Conservation (phyloP, 768 basidiomycete genomes). For the Tulasnella sp. region DNA sequence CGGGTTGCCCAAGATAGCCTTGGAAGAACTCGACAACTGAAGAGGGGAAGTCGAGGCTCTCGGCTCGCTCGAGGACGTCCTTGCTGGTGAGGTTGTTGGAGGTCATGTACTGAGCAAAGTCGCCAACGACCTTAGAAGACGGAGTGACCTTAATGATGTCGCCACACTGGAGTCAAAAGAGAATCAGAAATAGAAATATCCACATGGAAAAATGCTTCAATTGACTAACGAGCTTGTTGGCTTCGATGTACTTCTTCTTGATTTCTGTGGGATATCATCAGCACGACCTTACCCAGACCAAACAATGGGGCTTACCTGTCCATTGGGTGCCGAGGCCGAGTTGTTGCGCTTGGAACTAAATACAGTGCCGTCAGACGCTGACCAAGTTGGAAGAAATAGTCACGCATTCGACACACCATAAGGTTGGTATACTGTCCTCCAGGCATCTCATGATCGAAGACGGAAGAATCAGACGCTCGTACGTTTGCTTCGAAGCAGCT, state of each 20-base stretch:
- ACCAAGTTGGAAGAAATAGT: not conserved
- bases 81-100: conserved; percentile 81
- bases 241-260: conserved; percentile 98
- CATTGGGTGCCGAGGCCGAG: conserved; percentile 95
- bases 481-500: conserved; percentile 97
- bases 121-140: conserved; percentile 96
- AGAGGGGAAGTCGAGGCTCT: conserved; percentile 92
- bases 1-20: conserved; percentile 94
- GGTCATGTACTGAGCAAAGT: conserved; percentile 99
- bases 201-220: not conserved
- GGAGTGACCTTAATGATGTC: conserved; percentile 99
- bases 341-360: conserved; percentile 94
- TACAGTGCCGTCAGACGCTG: not conserved
- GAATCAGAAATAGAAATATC: conserved; percentile 5
- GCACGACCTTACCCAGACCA: not conserved
- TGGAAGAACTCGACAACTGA: conserved; percentile 99
- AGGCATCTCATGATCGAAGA: conserved; percentile 99
- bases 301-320: conserved; percentile 44
- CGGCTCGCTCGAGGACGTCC: conserved; percentile 78
- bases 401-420: conserved; percentile 59
- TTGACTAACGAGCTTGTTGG: conserved; percentile 73
- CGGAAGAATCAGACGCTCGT: conserved; percentile 91
- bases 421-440: conserved; percentile 92
- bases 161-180: conserved; percentile 54
- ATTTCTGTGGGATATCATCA: conserved; percentile 47